Percentiles rank a stretch among this genome's conserved stretches.
Conservation (phyloP, 768 basidiomycete genomes). For the Psilocybe cyanescens region DNA sequence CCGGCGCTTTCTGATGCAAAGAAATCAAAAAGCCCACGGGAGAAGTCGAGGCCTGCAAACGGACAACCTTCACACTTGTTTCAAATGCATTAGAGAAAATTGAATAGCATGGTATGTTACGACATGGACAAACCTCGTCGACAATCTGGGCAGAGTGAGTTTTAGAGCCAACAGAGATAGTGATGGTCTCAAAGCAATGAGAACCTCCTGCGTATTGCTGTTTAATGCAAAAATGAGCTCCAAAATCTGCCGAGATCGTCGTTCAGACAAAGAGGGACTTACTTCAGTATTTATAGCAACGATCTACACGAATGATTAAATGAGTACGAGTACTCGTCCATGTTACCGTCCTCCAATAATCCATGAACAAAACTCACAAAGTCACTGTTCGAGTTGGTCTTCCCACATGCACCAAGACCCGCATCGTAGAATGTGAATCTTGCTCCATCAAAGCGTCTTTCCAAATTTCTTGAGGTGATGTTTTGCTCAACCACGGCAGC, state of each 20-base stretch:
- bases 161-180: conserved; percentile 53
- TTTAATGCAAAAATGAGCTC: background rate
- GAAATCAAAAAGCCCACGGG: conserved; percentile 57
- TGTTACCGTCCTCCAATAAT: background rate
- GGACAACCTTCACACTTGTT: conserved; percentile 46
- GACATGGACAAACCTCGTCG: conserved; percentile 49
- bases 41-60: conserved; percentile 65
- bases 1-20: conserved; percentile 53
- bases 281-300: conserved; percentile 28
- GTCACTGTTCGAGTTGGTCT: conserved; percentile 27
- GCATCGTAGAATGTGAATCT: conserved; percentile 59
- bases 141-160: conserved; percentile 51
- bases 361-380: conserved; percentile 28
- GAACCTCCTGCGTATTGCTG: conserved; percentile 28
- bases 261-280: conserved; percentile 3
- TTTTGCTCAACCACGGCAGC: conserved; percentile 10
- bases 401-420: conserved; percentile 36
- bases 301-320: conserved; percentile 17
- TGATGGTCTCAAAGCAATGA: conserved; percentile 57
- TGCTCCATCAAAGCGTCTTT: conserved; percentile 42
- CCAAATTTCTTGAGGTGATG: conserved; percentile 27
- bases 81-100: conserved; percentile 1
- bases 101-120: background rate
- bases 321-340: background rate
- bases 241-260: background rate